phyloP scores from a whole-genome alignment of 2,329 filamentous ascomycete genomes.

The Monilinia laxa region DNA sequence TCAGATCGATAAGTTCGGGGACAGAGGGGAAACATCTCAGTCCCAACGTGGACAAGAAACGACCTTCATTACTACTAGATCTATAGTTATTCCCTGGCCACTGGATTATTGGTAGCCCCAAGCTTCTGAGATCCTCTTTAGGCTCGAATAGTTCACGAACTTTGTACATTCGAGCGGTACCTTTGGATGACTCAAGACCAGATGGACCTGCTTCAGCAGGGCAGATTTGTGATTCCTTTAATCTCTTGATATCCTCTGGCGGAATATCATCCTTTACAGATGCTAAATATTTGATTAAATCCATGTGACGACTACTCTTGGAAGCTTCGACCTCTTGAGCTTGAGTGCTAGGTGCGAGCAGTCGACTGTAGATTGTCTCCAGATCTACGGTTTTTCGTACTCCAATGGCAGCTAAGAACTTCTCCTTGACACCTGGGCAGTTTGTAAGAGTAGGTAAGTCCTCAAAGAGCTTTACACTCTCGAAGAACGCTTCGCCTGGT shows the following conservation, averaged over 20 bases:
- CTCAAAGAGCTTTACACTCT: constrained; percentile 90
- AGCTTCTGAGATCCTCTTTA: constrained; percentile 63
- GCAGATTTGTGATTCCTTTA: constrained; percentile 77
- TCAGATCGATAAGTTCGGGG: constrained; percentile 73
- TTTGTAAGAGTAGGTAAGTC: constrained; percentile 81
- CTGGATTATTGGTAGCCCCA: constrained; percentile 74
- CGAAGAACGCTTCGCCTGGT: constrained; percentile 85
- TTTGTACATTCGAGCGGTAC: constrained; percentile 59
- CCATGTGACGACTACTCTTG: constrained; percentile 81
- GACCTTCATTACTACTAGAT: constrained; percentile 66
- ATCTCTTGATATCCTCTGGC: constrained; percentile 71
- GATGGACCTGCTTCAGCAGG: constrained; percentile 67
- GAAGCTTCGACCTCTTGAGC: constrained; percentile 49
- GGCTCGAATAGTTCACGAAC: constrained; percentile 82
- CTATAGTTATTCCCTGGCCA: constrained; percentile 73
- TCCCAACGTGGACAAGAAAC: constrained; percentile 71
- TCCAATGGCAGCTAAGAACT: constrained; percentile 77
- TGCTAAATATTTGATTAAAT: constrained; percentile 90
- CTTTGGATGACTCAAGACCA: constrained; percentile 54
- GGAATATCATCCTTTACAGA: constrained; percentile 91
- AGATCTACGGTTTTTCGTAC: constrained; percentile 95
- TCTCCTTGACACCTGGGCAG: constrained; percentile 82
- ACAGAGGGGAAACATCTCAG: constrained; percentile 70
- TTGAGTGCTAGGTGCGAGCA: constrained; percentile 63
- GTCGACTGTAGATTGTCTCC: constrained; percentile 85